phyloP scores from a whole-genome alignment of 2,329 filamentous ascomycete genomes.

The Aphanoascus verrucosus region DNA sequence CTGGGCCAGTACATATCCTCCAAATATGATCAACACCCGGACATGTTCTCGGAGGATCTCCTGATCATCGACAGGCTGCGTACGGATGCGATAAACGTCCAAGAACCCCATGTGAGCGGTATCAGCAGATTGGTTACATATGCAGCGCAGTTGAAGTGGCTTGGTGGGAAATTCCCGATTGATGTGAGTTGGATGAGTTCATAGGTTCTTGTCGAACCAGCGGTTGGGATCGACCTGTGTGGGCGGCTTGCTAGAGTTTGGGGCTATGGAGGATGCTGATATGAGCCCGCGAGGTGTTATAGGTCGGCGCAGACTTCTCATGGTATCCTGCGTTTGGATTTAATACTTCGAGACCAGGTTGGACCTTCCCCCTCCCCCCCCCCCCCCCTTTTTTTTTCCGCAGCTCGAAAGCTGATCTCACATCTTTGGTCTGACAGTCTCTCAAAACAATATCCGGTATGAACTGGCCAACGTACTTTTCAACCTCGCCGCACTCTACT shows the following conservation, averaged over 20 bases:
- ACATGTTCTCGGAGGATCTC: constrained; percentile 88
- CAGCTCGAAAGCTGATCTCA: not conserved
- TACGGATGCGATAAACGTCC: constrained; percentile 74
- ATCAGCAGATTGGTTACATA: constrained; percentile 83
- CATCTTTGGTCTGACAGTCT: constrained; percentile 27
- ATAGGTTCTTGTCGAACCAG: not conserved
- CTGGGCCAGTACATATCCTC: constrained; percentile 92
- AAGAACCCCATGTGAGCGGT: constrained; percentile 78
- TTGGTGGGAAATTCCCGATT: constrained; percentile 89
- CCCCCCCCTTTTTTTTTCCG: not conserved
- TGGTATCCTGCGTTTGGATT: constrained; percentile 95
- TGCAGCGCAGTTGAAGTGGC: constrained; percentile 84
- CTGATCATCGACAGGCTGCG: constrained; percentile 75
- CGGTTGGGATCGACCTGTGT: not conserved
- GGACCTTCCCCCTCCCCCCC: constrained; percentile 9
- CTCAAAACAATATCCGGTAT: constrained; percentile 59
- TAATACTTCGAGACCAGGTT: constrained; percentile 60
- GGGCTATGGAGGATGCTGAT: not conserved
- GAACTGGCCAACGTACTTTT: constrained; percentile 88
- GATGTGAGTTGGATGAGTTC: constrained; percentile 50
- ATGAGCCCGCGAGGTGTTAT: constrained; percentile 11
- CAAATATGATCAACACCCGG: constrained; percentile 97
- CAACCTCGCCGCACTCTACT: constrained; percentile 88
- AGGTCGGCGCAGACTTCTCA: constrained; percentile 89
- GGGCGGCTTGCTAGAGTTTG: not conserved